These are phyloP conservation scores for Cnidoscolus chayamansa DNA, from an alignment of 441 rosid species.

Conservation along the genomic window DNA sequence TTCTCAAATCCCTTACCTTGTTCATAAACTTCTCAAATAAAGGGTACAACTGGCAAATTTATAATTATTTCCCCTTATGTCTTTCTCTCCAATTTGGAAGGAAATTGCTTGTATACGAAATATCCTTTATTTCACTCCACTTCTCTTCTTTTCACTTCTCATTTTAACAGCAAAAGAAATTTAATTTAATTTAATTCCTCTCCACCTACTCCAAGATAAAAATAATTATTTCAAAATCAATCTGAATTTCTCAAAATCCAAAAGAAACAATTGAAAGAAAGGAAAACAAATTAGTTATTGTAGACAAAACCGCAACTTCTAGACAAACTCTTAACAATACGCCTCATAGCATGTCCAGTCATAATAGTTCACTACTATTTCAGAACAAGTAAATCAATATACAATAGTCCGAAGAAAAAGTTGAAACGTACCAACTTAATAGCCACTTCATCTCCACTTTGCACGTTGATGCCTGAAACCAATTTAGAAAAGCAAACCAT, in stretches of 20 bases:
- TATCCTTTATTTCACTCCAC: neutral
- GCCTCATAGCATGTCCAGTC: neutral
- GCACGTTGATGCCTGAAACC: constrained; percentile 71
- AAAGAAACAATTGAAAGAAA: neutral
- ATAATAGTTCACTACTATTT: neutral
- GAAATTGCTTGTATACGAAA: neutral
- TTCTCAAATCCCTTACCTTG: neutral
- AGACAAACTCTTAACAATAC: neutral
- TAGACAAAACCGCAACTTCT: neutral
- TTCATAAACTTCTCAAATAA: neutral
- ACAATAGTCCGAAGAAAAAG: neutral
- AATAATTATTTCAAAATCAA: neutral
- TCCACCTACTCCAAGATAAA: neutral
- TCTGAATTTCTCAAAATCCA: neutral
- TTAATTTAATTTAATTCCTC: neutral
- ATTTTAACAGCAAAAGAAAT: neutral
- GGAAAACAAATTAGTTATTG: neutral
- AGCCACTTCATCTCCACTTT: constrained; percentile 96
- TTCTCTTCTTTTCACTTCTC: neutral
- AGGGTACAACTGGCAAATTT: neutral
- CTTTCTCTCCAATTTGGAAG: neutral
- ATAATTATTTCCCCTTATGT: neutral
- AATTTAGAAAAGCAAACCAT: constrained; percentile 1
- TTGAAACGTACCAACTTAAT: constrained; percentile 70
- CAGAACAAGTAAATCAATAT: neutral